Conservation (phyloP, 257 asterid genomes). For the Scutellaria baicalensis region DNA sequence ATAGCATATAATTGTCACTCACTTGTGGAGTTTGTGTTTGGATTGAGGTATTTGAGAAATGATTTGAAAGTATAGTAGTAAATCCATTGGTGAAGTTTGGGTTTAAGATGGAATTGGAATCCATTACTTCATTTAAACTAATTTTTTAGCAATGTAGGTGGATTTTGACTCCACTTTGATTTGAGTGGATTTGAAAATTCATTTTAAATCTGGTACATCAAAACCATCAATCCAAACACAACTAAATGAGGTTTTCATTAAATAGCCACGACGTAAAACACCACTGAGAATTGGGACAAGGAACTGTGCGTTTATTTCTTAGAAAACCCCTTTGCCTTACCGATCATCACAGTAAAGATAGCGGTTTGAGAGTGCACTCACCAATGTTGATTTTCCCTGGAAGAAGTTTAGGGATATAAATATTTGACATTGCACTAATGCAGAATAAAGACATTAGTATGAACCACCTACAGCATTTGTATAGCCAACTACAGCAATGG, state of each 20-base stretch:
- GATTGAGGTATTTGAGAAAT: too few relatives aligned
- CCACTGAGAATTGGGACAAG: neutral
- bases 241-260: neutral
- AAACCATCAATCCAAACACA: too few relatives aligned
- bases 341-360: constrained; percentile 82
- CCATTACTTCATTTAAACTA: too few relatives aligned
- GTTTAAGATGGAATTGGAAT: too few relatives aligned
- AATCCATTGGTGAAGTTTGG: too few relatives aligned
- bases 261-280: neutral
- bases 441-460: constrained; percentile 10
- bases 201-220: too few relatives aligned
- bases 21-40: too few relatives aligned
- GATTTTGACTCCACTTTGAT: too few relatives aligned
- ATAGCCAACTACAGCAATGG: constrained; percentile 95
- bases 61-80: too few relatives aligned
- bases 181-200: too few relatives aligned
- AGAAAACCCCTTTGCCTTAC: constrained; percentile 28
- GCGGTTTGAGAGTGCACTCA: constrained; percentile 73
- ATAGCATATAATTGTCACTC: neutral
- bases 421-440: constrained; percentile 1
- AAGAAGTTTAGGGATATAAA: constrained; percentile 14
- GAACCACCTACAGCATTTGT: constrained; percentile 84
- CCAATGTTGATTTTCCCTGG: constrained; percentile 94
- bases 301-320: neutral
- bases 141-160: too few relatives aligned